Base-by-base conservation (phyloP, 768 basidiomycete species). In the Mycena metata region DNA sequence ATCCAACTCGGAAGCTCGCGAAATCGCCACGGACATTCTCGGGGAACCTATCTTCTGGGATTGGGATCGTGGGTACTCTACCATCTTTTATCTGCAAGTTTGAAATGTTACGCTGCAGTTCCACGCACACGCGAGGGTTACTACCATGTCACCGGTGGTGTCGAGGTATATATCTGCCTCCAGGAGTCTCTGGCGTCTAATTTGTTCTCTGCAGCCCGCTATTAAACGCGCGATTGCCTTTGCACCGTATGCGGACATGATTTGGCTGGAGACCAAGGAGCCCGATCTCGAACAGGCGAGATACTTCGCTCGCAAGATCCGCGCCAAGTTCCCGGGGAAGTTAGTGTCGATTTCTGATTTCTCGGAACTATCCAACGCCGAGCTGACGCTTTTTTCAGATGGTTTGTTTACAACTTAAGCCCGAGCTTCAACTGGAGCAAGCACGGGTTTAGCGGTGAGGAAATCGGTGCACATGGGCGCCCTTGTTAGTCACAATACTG, bases 351-450 rank as follows among this genome's bases (percentile, higher is more conserved):
- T 39, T 5, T 60, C 54, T 23, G 47, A n/a, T 26, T 35, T 9
- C 51, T 36, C 36, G 36, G 24, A 17, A 2, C 56, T 45, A 21
- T 52, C 35, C 19, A n/a, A n/a, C 42, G 63, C 41, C 30, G n/a
- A 35, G 17, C 23, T 52, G 43, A 50, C 24, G 2, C 61, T 35
- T 49, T 23, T 58, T 59, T 65, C 69, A 94, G 91, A 74, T 91
- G 89, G 90, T 88, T 98, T 72, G 95, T 97, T 23, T 98, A 96
- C 77, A 98, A 97, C 77, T 81, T 98, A 64, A 96, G 94, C 74
- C 96, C 96, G 6, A 95, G 94, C 75, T 97, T 97, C 83, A 96
- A 96, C 77, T 97, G 95, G 96, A 82, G 88, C n/a, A 86, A 84
- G 26, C 89, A 91, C 73, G 95, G 95, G 16, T 96, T 93, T 79